phyloP scores from a whole-genome alignment of 768 basidiomycete species.

The Hygrophorus pudorinus region DNA sequence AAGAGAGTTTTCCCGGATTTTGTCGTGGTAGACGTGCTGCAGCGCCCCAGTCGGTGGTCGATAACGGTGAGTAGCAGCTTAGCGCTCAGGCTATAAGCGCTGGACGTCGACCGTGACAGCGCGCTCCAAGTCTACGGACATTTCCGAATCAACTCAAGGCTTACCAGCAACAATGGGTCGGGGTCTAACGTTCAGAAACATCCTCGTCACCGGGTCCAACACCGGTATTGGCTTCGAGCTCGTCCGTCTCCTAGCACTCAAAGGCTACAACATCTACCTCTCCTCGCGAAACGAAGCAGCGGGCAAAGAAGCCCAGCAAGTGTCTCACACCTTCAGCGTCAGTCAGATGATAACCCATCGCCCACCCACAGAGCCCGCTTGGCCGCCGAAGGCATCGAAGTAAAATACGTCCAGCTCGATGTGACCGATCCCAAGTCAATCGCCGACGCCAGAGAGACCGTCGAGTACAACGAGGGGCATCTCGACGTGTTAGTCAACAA shows the following conservation, averaged over 20 bases:
- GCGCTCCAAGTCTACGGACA: too few relatives aligned
- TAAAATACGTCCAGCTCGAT: conserved; percentile 29
- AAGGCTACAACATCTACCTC: conserved; percentile 35
- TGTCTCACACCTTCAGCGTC: neutral
- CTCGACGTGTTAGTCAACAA: conserved; percentile 39
- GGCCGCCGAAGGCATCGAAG: conserved; percentile 13
- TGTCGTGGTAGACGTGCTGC: too few relatives aligned
- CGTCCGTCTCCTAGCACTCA: conserved; percentile 30
- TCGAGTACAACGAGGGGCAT: conserved; percentile 29
- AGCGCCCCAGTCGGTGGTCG: too few relatives aligned
- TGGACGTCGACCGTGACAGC: too few relatives aligned
- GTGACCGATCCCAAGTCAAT: conserved; percentile 26
- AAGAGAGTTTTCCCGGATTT: too few relatives aligned
- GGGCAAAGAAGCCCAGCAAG: conserved; percentile 32
- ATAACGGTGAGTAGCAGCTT: too few relatives aligned
- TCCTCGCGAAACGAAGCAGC: conserved; percentile 28
- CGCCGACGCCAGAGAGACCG: conserved; percentile 22
- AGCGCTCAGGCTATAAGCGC: too few relatives aligned
- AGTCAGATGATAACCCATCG: neutral
- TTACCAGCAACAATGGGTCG: too few relatives aligned
- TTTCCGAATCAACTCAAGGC: too few relatives aligned
- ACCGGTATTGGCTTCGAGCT: conserved; percentile 38
- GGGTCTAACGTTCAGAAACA: conserved; percentile 25
- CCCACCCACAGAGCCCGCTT: conserved; percentile 10
- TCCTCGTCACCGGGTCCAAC: conserved; percentile 34